Evolutionary conservation across 257 asterid genomes (phyloP), one percentile per base, ranked within the genome.

Genomic region (Solanum corneliomulleri): DNA sequence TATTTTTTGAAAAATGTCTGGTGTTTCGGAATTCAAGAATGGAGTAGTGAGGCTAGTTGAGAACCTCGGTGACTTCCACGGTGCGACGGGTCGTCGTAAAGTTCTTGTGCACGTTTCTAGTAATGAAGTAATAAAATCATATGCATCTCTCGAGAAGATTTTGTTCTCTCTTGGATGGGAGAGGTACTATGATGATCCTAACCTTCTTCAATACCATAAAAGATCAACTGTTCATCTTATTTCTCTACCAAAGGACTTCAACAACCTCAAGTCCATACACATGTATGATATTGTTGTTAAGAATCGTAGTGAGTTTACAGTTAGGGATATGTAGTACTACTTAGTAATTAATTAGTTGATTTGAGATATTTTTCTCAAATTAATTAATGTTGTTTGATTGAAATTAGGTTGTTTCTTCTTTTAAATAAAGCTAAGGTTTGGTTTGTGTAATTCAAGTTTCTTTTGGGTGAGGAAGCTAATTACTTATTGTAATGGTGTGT

Each of bases 161-260:
- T 77, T 92, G 35, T 15, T 45, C 5, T 77, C 88, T 2, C 89
- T 92, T 11, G 94, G 94, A 16, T 92, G 94, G 94, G 94, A 92
- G 86, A 90, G 94, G 49, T 92, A 92, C 37, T 89, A 92, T 66
- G 93, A 92, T 41, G 94, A 92, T 52, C 94, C 93, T 9, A 91
- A 89, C 15, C 91, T 92, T 47, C 91, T 90, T 56, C 94, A 92
- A 39, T 92, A 86, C 89, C 35, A 33, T 33, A 33, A 3, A 33
- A 33, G 4, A 33, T 33, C 35, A 33, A 33, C 35, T 33, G 35
- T 33, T 33, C 35, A 33, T 33, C 35, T 33, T 33, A 3, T 33
- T 33, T 33, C 35, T 33, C 35, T 33, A 33, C 35, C 35, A 33
- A 33, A 33, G 4, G 35, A 33, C 4, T 33, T 33, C 35, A 33